Percentiles rank a stretch among this genome's conserved stretches.
These are phyloP conservation scores for Gossypium bickii DNA, from an alignment of 345 rosid genomes.

Conservation along the genomic window DNA sequence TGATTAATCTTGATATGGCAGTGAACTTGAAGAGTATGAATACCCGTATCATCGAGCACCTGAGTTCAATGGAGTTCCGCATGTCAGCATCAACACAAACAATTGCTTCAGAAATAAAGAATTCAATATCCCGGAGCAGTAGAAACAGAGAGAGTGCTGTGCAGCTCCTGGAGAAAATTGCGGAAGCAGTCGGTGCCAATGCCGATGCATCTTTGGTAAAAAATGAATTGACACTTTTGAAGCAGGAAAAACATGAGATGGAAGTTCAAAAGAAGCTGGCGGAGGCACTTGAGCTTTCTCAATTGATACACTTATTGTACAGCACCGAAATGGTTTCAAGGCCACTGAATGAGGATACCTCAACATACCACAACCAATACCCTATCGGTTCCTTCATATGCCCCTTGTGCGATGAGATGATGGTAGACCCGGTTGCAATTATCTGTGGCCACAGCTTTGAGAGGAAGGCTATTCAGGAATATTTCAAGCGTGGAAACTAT, in stretches of 20 bases:
- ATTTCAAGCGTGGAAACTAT: conserved; percentile 31
- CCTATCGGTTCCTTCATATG: conserved; percentile 35
- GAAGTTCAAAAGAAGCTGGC: conserved; percentile 46
- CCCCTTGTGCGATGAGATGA: conserved; percentile 39
- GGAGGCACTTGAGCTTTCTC: conserved; percentile 42
- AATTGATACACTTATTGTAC: conserved; percentile 35
- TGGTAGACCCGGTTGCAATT: conserved; percentile 46
- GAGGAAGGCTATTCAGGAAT: conserved; percentile 39
- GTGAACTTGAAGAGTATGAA: conserved; percentile 30
- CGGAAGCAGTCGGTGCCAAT: conserved; percentile 37
- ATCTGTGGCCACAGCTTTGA: conserved; percentile 51
- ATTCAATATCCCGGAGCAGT: conserved; percentile 16
- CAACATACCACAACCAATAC: conserved; percentile 20
- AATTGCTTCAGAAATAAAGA: conserved; percentile 38
- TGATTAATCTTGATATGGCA: conserved; percentile 36
- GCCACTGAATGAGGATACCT: conserved; percentile 22
- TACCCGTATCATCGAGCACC: conserved; percentile 17
- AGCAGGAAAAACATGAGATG: conserved; percentile 44
- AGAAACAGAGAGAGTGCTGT: conserved; percentile 27
- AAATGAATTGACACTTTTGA: conserved; percentile 36
- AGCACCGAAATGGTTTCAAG: conserved; percentile 32
- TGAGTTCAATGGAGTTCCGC: conserved; percentile 34
- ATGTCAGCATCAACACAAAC: conserved; percentile 22
- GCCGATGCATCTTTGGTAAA: conserved; percentile 25
- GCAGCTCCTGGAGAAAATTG: conserved; percentile 37